These are phyloP conservation scores for Ligustrum vulgare DNA, from an alignment of 257 asterid genomes.

Conservation along the genomic window DNA sequence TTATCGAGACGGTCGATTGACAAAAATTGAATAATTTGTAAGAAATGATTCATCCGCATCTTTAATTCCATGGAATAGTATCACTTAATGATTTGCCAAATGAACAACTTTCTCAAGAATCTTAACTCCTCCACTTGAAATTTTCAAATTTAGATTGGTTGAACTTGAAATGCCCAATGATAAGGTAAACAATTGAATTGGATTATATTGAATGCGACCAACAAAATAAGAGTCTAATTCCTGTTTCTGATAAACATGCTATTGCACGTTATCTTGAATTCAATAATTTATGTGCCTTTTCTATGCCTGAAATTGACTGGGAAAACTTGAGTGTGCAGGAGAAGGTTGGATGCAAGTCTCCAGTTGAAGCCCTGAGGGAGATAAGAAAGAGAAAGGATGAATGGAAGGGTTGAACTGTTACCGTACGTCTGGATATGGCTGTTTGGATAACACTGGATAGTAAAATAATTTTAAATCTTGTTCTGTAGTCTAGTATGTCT, in stretches of 20 bases:
- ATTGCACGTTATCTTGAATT: not conserved
- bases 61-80: not conserved
- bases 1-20: not conserved
- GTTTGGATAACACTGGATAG: not conserved
- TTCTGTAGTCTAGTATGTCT: not conserved
- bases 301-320: not conserved
- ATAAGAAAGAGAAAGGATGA: constrained; percentile 74
- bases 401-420: constrained; percentile 56
- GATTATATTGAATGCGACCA: not conserved
- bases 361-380: constrained; percentile 72
- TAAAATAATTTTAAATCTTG: not conserved
- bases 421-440: not conserved
- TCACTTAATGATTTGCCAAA: not conserved
- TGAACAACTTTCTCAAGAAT: not conserved
- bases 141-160: not conserved
- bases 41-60: not conserved
- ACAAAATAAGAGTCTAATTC: not conserved
- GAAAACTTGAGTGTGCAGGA: constrained; percentile 39
- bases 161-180: not conserved
- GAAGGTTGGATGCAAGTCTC: constrained; percentile 70
- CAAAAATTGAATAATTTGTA: not conserved
- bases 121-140: not conserved
- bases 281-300: not conserved
- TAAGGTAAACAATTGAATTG: not conserved
- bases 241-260: not conserved